Conservation (phyloP, 2,329 filamentous ascomycete genomes). For the Xylariaceae sp. region DNA sequence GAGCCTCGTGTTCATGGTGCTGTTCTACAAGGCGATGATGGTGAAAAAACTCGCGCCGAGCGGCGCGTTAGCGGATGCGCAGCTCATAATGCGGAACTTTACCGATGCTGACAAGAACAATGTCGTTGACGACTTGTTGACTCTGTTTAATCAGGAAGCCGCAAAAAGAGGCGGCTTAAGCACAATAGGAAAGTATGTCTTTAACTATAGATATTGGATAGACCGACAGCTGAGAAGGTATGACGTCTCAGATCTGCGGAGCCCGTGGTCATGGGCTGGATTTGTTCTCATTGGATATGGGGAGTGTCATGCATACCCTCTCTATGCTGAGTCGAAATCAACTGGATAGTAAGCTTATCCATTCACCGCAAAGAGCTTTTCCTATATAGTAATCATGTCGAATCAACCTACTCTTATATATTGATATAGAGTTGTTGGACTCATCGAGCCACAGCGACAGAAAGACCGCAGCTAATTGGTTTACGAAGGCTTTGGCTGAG, state of each 20-base stretch:
- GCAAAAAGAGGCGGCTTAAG: conserved; percentile 2
- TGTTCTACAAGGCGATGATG: conserved; percentile 26
- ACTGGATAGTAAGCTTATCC: no score
- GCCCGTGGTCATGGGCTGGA: conserved; percentile 23
- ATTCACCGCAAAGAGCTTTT: not conserved
- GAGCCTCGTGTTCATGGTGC: conserved; percentile 24
- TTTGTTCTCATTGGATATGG: conserved; percentile 26
- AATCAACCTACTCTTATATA: no score
- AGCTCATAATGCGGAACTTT: conserved; percentile 14
- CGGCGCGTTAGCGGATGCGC: conserved; percentile 12
- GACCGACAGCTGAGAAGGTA: conserved; percentile 17
- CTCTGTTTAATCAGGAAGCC: conserved; percentile 12
- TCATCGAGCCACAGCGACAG: no score
- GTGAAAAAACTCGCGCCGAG: conserved; percentile 8
- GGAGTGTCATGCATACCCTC: conserved; percentile 12
- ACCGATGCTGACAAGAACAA: conserved; percentile 14
- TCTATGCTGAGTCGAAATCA: no score
- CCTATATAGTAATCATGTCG: no score
- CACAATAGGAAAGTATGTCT: conserved; percentile 16
- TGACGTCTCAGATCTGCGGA: conserved; percentile 11
- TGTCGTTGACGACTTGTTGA: conserved; percentile 12
- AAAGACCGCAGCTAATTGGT: no score
- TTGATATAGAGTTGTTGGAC: no score
- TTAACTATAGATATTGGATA: conserved; percentile 26
- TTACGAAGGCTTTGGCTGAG: no score